Base-by-base conservation (phyloP, 257 asterid genomes). In the Datura wrightii region DNA sequence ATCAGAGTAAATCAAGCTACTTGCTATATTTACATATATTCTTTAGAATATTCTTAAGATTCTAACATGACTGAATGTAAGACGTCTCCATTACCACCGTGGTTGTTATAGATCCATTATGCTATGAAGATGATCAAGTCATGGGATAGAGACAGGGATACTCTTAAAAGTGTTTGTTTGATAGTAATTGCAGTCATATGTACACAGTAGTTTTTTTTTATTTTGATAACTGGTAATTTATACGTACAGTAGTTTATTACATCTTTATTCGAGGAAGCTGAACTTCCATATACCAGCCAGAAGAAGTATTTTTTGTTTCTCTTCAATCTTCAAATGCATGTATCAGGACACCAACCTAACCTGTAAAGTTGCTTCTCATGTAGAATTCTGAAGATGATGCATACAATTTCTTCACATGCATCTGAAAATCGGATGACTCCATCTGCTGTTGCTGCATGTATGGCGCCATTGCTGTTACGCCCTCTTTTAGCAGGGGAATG, bases 401-500 rank as follows among this genome's bases (percentile, higher is more conserved):
- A 92, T 85, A 90, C 93, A 59, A 88, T 95, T 84, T 94, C 98
- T 58, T 87, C 91, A 15, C 93, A 95, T 88, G 91, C 92, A 82
- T 88, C 93, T 83, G 97, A 90, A 86, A 95, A 92, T 85, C 95
- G 98, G 86, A 95, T 95, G 99, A 90, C 93, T 84, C 90, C 97
- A 81, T 90, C 97, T 8, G 98, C 98, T 78, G 97, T 95, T 87
- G 98, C 98, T 85, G 98, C 98, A 86, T 95, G 98, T 87, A 95
- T 95, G 98, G 98, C 98, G 54, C 98, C 98, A 16, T 90, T 95
- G 94, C 97, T 95, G 81, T 91, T 95, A 90, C 98, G 98, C 18
- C 98, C 98, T 53, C 98, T 95, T 82, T 90, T 95, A 85, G 96
- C 97, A 11, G 98, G 98, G 74, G 98, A 95, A 90, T 95, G 98